Percentiles rank a stretch among this genome's conserved stretches.
These are phyloP conservation scores for Micractinium sp. DNA, from an alignment of 139 green algal genomes.

Conservation along the genomic window DNA sequence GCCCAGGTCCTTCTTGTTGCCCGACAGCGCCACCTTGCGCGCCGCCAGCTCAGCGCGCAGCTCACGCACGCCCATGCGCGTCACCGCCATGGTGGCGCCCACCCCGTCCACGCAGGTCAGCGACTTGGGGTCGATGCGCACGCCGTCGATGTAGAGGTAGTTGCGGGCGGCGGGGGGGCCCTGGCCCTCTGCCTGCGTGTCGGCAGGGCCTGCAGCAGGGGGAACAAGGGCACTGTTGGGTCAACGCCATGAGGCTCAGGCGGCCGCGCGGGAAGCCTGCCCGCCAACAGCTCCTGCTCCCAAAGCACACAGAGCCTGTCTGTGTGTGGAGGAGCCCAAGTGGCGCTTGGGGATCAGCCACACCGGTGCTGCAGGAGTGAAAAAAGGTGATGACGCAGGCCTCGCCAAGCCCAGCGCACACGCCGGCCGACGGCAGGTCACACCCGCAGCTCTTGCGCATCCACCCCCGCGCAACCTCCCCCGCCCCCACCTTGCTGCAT, in stretches of 20 bases:
- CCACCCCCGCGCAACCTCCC: background rate
- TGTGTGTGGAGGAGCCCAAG: too few relatives aligned
- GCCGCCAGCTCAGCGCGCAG: conserved; percentile 35
- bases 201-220: background rate
- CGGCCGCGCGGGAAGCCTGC: background rate
- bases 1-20: conserved; percentile 42
- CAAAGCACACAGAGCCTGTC: background rate
- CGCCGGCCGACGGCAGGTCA: too few relatives aligned
- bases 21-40: conserved; percentile 16
- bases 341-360: background rate
- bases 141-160: conserved; percentile 9
- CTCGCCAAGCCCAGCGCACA: background rate
- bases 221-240: too few relatives aligned
- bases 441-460: too few relatives aligned
- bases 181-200: background rate
- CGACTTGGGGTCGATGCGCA: background rate
- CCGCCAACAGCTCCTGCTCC: background rate
- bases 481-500: background rate
- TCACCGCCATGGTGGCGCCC: background rate
- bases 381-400: background rate
- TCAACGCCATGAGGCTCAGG: too few relatives aligned
- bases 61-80: conserved; percentile 30
- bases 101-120: background rate
- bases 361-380: background rate
- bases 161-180: background rate